Evolutionary conservation across 202 grass and related monocot species (phyloP), one percentile per base, ranked within the genome.

Genomic region (Elaeis oleifera): DNA sequence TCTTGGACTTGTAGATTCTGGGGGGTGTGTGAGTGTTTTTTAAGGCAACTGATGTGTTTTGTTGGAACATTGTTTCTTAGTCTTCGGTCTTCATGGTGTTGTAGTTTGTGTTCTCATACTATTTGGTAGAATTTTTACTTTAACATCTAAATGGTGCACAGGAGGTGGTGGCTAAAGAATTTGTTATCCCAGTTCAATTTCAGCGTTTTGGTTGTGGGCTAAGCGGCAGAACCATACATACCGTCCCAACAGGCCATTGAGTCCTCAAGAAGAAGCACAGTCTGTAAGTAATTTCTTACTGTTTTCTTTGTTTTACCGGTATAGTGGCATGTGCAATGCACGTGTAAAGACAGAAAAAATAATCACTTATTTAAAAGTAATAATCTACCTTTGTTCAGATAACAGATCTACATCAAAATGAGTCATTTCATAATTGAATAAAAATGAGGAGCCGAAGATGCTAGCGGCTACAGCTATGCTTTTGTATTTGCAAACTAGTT

Each of bases 121-220:
- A 11, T 23, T 23, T 56, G 19, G 18, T 23, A 56, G 16, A 23
- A 56, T 7, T 11, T 23, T 23, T 56, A 9, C 8, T 56, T 21
- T 23, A 8, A 7, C 19, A 11, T 56, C 5, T 11, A 23, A 56
- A 23, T 18, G 8, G 8, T 56, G 19, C 18, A 56, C 76, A 90
- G 87, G 83, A 63, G 39, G 87, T 80, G 54, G 65, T 90, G 28
- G 79, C 62, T 2, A 90, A 80, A 78, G 76, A 83, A 73, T 80
- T 75, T 69, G 73, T 76, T 55, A 83, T 90, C 50, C 79, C 83
- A 0, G 73, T 83, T 27, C 76, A 86, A 16, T 90, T 61, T 71
- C 87, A 83, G 67, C 74, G 83, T 39, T 90, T 78, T 90, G 87
- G 87, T 62, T 78, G 49, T 90, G 87, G 87, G 73, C 82, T 61